Percentiles rank a stretch among this genome's conserved stretches.
phyloP scores from a whole-genome alignment of 2,329 filamentous ascomycete species.

The Botrytis deweyae region DNA sequence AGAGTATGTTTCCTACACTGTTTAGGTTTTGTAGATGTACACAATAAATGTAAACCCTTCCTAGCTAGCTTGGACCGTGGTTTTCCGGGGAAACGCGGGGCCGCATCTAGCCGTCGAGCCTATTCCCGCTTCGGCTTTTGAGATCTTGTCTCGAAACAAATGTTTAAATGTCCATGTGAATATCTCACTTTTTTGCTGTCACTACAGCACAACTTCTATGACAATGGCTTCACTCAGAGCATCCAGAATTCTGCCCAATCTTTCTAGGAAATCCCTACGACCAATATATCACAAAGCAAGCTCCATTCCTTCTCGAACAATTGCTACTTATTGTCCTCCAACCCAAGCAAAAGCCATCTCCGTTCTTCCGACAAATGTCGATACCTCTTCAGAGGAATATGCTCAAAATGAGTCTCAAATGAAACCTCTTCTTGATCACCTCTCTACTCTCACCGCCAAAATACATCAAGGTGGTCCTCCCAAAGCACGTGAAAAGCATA shows the following conservation, averaged over 20 bases:
- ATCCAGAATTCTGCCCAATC: slow-evolving; percentile 46
- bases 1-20: not conserved
- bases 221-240: slow-evolving; percentile 50
- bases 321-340: slow-evolving; percentile 76
- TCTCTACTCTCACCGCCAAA: slow-evolving; percentile 68
- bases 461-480: slow-evolving; percentile 75
- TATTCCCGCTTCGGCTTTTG: not conserved
- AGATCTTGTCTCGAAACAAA: not conserved
- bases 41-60: not conserved
- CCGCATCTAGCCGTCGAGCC: not conserved
- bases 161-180: slow-evolving; percentile 26
- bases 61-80: not conserved
- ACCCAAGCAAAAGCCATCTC: slow-evolving; percentile 84
- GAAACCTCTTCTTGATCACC: slow-evolving; percentile 65
- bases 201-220: slow-evolving; percentile 26
- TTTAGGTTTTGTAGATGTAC: not conserved
- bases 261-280: slow-evolving; percentile 47
- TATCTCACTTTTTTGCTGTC: slow-evolving; percentile 25
- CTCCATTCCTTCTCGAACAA: slow-evolving; percentile 35
- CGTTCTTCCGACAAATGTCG: slow-evolving; percentile 71
- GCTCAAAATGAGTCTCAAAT: slow-evolving; percentile 78
- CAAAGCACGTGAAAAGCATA: slow-evolving; percentile 84
- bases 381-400: slow-evolving; percentile 75
- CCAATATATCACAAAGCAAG: slow-evolving; percentile 35
- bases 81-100: slow-evolving; percentile 1